Evolutionary conservation across 2,329 filamentous ascomycete genomes (phyloP).

Genomic region (Fusarium sterilihyphosum): DNA sequence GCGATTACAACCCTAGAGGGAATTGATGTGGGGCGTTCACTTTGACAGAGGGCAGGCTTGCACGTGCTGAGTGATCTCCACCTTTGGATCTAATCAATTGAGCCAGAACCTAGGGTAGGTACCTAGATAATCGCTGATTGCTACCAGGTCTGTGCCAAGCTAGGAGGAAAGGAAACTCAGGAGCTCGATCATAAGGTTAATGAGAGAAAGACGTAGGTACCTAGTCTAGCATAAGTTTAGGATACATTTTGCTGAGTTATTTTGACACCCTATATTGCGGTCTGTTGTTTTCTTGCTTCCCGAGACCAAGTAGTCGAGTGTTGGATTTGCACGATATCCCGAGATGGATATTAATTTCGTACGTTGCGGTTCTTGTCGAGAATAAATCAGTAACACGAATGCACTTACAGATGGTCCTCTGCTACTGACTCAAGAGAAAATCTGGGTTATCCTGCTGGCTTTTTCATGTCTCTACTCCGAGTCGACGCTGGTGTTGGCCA

Average conservation of each 20-base stretch:
- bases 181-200: background rate
- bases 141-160: background rate
- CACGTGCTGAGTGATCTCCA: slow-evolving; percentile 10
- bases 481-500: background rate
- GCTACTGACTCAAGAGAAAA: background rate
- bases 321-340: no score
- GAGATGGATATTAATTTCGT: background rate
- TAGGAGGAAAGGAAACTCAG: background rate
- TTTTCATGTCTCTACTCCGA: background rate
- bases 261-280: background rate
- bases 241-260: background rate
- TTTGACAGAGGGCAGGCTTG: slow-evolving; percentile 25
- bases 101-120: background rate
- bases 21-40: slow-evolving; percentile 16
- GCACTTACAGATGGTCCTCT: background rate
- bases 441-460: background rate
- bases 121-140: background rate
- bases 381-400: background rate
- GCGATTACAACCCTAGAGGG: slow-evolving; percentile 43
- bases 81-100: background rate
- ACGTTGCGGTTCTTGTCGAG: background rate
- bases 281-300: background rate
- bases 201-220: background rate
- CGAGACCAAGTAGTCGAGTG: background rate
- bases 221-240: background rate